These are phyloP conservation scores for Scedosporium minutisporum DNA, from an alignment of 2,329 filamentous ascomycete species.

Conservation along the genomic window DNA sequence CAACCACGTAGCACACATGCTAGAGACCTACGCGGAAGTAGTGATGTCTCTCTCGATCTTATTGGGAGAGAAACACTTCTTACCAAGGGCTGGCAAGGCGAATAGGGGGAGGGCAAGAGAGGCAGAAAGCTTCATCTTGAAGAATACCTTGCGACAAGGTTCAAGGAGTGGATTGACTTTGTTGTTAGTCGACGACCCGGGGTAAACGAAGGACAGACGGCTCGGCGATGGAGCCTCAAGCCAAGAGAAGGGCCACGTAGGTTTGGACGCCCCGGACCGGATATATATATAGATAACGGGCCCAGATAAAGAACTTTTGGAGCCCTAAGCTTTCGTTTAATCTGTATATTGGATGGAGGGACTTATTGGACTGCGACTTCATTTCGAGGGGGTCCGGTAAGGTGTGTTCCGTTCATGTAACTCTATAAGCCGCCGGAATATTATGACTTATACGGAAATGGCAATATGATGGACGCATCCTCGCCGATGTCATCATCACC, in stretches of 20 bases:
- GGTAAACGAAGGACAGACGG: not conserved
- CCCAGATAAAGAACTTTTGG: not conserved
- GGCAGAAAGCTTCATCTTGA: conserved; percentile 1
- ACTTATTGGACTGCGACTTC: not conserved
- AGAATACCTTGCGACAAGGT: not conserved
- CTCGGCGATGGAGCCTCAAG: not conserved
- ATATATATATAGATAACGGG: not conserved
- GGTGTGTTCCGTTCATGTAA: not conserved
- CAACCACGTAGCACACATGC: not conserved
- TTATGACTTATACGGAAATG: not conserved
- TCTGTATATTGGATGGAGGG: not conserved
- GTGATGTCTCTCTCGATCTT: conserved; percentile 29
- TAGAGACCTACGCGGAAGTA: conserved; percentile 23
- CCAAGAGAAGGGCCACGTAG: not conserved
- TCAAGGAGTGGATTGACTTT: not conserved
- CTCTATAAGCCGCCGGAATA: conserved; percentile 1
- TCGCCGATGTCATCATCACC: not conserved
- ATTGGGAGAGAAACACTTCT: conserved; percentile 22
- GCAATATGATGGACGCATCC: not conserved
- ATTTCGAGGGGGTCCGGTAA: not conserved
- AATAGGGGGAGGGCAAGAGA: not conserved
- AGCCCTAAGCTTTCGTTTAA: not conserved
- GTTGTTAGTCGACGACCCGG: not conserved
- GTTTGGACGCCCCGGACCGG: not conserved
- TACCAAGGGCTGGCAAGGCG: not conserved